Conservation (phyloP, 495 filamentous ascomycete species). For the Aspergillus sclerotioniger region DNA sequence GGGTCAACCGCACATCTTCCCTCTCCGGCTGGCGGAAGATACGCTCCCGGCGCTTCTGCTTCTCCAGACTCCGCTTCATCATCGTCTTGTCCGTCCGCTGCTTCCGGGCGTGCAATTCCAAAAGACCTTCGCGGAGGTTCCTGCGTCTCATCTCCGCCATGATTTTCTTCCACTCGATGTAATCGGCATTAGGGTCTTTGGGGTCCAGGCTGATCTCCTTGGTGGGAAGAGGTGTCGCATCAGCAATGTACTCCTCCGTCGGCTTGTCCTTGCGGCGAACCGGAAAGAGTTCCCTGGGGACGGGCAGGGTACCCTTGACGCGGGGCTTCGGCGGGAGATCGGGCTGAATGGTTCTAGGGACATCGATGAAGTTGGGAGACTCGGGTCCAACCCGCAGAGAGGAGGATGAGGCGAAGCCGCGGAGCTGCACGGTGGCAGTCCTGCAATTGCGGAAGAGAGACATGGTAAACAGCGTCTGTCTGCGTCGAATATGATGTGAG, state of each 20-base stretch:
- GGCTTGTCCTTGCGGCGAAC: constrained; percentile 49
- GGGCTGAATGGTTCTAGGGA: constrained; percentile 56
- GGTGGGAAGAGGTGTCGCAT: constrained; percentile 37
- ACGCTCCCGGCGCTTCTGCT: constrained; percentile 41
- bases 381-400: constrained; percentile 55
- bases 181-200: constrained; percentile 44
- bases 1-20: constrained; percentile 62
- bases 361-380: constrained; percentile 70
- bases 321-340: constrained; percentile 38
- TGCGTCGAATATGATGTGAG: background rate
- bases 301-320: constrained; percentile 70
- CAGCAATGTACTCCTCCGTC: constrained; percentile 50
- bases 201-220: constrained; percentile 28
- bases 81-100: constrained; percentile 36
- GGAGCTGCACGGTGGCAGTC: constrained; percentile 45
- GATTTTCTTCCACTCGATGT: constrained; percentile 59
- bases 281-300: constrained; percentile 65
- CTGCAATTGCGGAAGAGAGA: constrained; percentile 40
- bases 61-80: constrained; percentile 32
- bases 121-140: constrained; percentile 63
- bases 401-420: constrained; percentile 42
- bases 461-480: constrained; percentile 29
- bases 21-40: constrained; percentile 50
- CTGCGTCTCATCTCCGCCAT: constrained; percentile 59
- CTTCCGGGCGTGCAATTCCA: constrained; percentile 58